A percentile compares a stretch with the other conserved stretches of the same genome.
Evolutionary conservation across 2,329 filamentous ascomycete species (phyloP).

Genomic region (Colletotrichum spinosum): DNA sequence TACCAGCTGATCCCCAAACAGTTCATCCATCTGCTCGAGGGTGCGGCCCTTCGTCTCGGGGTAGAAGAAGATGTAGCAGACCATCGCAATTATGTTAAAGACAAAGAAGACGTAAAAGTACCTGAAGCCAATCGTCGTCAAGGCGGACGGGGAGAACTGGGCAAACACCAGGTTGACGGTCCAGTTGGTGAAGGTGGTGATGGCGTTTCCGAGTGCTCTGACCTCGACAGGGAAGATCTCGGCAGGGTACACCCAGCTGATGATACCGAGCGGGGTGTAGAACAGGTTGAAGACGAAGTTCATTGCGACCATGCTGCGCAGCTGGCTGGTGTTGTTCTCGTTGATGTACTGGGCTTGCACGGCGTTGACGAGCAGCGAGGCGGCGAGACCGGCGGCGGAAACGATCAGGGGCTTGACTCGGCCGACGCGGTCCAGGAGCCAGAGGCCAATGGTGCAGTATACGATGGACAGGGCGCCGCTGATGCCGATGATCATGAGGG

Average conservation of each 20-base stretch:
- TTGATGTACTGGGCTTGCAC: constrained; percentile 44
- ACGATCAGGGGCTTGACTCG: constrained; percentile 61
- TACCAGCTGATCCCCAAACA: constrained; percentile 45
- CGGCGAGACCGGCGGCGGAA: constrained; percentile 45
- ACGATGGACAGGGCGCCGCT: constrained; percentile 60
- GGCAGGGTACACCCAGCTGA: constrained; percentile 53
- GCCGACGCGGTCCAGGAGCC: constrained; percentile 58
- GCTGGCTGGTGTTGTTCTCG: constrained; percentile 40
- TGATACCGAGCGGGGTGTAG: constrained; percentile 54
- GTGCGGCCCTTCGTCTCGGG: constrained; percentile 49
- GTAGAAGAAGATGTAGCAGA: constrained; percentile 44
- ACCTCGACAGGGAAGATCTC: constrained; percentile 54
- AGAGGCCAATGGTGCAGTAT: constrained; percentile 59
- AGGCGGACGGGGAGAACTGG: constrained; percentile 59
- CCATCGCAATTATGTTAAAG: constrained; percentile 41
- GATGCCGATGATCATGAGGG: constrained; percentile 63
- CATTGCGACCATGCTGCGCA: constrained; percentile 47
- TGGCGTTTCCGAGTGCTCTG: constrained; percentile 43
- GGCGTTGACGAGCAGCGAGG: constrained; percentile 44
- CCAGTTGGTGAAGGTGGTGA: constrained; percentile 47
- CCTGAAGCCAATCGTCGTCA: constrained; percentile 54
- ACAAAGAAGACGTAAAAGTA: constrained; percentile 53
- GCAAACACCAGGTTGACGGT: constrained; percentile 57
- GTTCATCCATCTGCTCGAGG: constrained; percentile 50
- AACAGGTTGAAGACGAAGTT: constrained; percentile 49